These are phyloP conservation scores for Cytospora piceicola DNA, from an alignment of 2,329 filamentous ascomycete species.

Conservation along the genomic window DNA sequence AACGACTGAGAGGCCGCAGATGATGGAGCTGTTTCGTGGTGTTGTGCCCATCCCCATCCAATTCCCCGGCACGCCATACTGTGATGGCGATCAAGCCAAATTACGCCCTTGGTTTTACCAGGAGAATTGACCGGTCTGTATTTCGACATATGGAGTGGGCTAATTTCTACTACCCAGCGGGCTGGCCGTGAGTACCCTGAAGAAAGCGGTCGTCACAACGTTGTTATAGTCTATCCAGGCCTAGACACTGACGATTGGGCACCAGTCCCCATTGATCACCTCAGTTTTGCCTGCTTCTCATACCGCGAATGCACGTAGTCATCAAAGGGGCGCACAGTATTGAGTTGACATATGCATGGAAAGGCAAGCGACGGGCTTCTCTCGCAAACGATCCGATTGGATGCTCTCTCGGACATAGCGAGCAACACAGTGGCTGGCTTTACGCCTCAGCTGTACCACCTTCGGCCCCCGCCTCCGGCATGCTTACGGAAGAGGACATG, in stretches of 20 bases:
- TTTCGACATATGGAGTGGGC: neutral
- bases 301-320: neutral
- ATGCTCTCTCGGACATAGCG: neutral
- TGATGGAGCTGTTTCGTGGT: conserved; percentile 55
- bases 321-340: neutral
- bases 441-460: neutral
- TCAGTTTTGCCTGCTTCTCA: neutral
- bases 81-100: conserved; percentile 38
- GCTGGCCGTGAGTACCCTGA: neutral
- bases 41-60: conserved; percentile 67
- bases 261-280: neutral
- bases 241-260: neutral
- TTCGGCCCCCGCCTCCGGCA: neutral
- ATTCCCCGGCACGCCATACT: conserved; percentile 58
- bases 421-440: neutral
- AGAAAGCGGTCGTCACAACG: neutral
- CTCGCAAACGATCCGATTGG: neutral
- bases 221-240: neutral
- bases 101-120: conserved; percentile 48
- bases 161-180: neutral
- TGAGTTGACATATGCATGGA: neutral
- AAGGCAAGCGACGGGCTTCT: neutral
- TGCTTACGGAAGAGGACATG: neutral
- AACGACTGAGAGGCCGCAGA: conserved; percentile 12
- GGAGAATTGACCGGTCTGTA: conserved; percentile 6